Conservation (phyloP, 768 basidiomycete genomes). For the Asterophora parasitica region DNA sequence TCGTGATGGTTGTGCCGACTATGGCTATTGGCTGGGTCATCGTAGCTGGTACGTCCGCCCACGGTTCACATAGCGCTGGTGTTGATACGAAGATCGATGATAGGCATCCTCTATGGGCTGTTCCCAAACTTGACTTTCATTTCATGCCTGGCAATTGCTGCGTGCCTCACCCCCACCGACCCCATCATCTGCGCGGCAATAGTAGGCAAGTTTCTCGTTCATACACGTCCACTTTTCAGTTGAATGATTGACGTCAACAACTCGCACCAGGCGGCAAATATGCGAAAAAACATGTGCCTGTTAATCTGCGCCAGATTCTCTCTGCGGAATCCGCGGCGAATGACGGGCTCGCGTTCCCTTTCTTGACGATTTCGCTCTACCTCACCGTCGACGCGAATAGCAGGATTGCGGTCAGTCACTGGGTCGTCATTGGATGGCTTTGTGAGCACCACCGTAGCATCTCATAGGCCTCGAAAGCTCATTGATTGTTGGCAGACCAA, state of each 20-base stretch:
- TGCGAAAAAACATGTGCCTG: conserved; percentile 64
- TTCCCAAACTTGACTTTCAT: conserved; percentile 71
- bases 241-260: conserved; percentile 1
- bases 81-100: not conserved
- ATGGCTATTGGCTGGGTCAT: conserved; percentile 86
- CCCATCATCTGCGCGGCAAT: conserved; percentile 88
- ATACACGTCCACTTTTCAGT: not conserved
- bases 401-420: conserved; percentile 66
- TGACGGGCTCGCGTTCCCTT: conserved; percentile 94
- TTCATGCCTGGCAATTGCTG: conserved; percentile 80
- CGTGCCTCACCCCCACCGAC: conserved; percentile 91
- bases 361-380: conserved; percentile 83
- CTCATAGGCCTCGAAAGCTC: not conserved
- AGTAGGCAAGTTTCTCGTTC: conserved; percentile 42
- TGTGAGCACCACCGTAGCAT: conserved; percentile 39
- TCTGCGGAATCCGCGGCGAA: conserved; percentile 92
- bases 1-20: conserved; percentile 72
- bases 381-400: conserved; percentile 66
- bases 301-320: conserved; percentile 73
- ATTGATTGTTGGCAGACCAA: conserved; percentile 51
- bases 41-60: conserved; percentile 47
- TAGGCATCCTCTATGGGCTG: conserved; percentile 62
- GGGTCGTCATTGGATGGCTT: conserved; percentile 83
- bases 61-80: not conserved
- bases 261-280: conserved; percentile 55